Conservation (phyloP, 257 asterid species). For the Nicotiana otophora region DNA sequence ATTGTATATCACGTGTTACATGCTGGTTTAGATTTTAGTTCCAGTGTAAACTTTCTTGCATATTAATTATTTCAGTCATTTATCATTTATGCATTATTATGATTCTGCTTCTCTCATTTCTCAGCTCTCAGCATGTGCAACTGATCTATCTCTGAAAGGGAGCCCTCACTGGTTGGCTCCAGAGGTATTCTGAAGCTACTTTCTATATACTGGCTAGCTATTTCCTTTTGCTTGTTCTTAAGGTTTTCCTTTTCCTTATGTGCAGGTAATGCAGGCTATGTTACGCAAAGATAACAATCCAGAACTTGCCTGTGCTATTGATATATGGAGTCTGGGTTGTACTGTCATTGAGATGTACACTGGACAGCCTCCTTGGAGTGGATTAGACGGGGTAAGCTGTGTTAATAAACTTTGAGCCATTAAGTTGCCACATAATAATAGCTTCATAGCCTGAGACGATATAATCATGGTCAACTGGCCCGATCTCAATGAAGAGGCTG, state of each 20-base stretch:
- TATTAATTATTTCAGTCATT: not conserved
- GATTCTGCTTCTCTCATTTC: not conserved
- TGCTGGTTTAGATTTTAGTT: not conserved
- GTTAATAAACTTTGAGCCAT: not conserved
- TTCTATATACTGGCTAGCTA: not conserved
- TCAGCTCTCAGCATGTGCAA: conserved; percentile 47
- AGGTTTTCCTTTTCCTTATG: not conserved
- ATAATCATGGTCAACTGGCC: not conserved
- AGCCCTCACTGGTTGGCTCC: conserved; percentile 98
- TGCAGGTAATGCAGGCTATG: conserved; percentile 74
- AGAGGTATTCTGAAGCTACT: conserved; percentile 42
- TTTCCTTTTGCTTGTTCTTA: not conserved
- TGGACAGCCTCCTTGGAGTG: conserved; percentile 89
- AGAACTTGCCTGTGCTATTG: conserved; percentile 66
- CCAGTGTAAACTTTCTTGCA: not conserved
- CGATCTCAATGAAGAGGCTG: not conserved
- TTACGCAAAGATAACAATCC: conserved; percentile 65
- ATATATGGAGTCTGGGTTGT: conserved; percentile 91
- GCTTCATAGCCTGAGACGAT: not conserved
- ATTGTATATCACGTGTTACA: not conserved
- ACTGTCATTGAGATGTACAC: conserved; percentile 84
- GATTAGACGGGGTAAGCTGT: conserved; percentile 42
- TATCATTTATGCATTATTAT: not conserved
- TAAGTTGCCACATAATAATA: not conserved
- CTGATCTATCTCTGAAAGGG: conserved; percentile 70